Evolutionary conservation across 2,329 filamentous ascomycete genomes (phyloP), one percentile per base, ranked within the genome.

Genomic region (Rutstroemia sp.): DNA sequence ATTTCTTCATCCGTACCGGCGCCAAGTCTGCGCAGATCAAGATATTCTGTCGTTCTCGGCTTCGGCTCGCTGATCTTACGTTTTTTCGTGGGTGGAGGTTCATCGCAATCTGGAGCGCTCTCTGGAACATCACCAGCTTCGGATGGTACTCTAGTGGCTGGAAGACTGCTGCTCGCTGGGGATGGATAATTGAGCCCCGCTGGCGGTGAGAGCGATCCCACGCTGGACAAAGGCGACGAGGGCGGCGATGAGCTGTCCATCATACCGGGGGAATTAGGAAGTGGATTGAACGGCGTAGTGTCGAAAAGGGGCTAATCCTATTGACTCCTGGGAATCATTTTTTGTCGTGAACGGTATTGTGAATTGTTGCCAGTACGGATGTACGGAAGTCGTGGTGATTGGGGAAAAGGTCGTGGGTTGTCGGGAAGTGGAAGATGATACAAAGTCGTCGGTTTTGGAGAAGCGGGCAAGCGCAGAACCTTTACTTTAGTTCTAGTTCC

Each of bases 1-100:
- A 74, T 70, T 49, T 78, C 75, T 41, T 74, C 74, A 49, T 66
- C 59, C 19, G 57, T 53, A 46, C 82, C 73, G 12, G 79, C 73
- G 54, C 75, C 77, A 50, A 72, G 70, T 19, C 69, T 71, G 44
- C 77, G 75, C 39, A 97, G 75, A 71, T 96, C 86, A 41, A 99
- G 79, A 68, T 88, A 83, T 65, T 89, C 82, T n/a, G 92, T 95
- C 19, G 81, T 90, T 65, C 90, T 87, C 66, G 88, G 79, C 67
- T 82, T 83, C 62, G 79, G 77, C 58, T 81, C 77, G 58, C 77
- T 75, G 55, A 86, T 79, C 69, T 84, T 85, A 66, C 88, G 84
- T 71, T 87, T 87, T 77, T 95, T 96, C 54, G 84, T 76, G 34
- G 89, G 87, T 39, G 85, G 84, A 48, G 79, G 80, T 52, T 82